Evolutionary conservation across 331 rosid genomes (phyloP), one percentile per base, ranked within the genome.

Genomic region (Pyrus hybrid): DNA sequence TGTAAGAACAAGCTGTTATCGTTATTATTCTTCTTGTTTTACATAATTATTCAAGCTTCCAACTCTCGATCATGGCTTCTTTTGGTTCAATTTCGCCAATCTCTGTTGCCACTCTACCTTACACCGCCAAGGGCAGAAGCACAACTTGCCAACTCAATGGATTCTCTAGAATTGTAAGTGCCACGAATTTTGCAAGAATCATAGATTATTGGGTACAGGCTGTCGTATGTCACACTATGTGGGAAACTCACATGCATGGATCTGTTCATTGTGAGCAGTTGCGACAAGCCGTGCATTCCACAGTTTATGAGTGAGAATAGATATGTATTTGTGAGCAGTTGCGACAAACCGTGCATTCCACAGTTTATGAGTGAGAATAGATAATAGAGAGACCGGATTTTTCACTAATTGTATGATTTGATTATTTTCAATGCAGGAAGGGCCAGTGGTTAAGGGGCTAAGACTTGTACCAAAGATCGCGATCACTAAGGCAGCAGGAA

Each of bases 361-460:
- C 3, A 14, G 7, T 47, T 13, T 47, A 2, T 47, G n/a, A 49
- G 8, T 16, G 3, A 6, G n/a, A 49, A 16, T 16, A 49, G n/a
- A 6, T 16, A 49, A 49, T 16, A 49, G 3, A 17, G 7, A 49
- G 9, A 17, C 0, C 10, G 1, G 2, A 10, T 21, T 57, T 45
- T 70, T 76, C 4, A 20, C 23, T 64, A 7, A 30, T 30, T 18
- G 43, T 8, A 18, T 63, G 25, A 54, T 6, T 4, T 58, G 43
- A 63, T 80, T 22, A 13, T 76, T 51, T 37, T 64, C 10, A 71
- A 26, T 68, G 76, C 87, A 89, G 89, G 79, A 79, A 53, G 82
- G 86, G 61, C 71, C 68, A 21, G 35, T 76, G 82, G 76, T 76
- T 67, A 76, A 80, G 20, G 88, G 84, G 79, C 83, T 73, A 29